Percentiles rank a stretch among this genome's conserved stretches.
phyloP scores from a whole-genome alignment of 208 protist genomes.

The Naegleria lovaniensis region DNA sequence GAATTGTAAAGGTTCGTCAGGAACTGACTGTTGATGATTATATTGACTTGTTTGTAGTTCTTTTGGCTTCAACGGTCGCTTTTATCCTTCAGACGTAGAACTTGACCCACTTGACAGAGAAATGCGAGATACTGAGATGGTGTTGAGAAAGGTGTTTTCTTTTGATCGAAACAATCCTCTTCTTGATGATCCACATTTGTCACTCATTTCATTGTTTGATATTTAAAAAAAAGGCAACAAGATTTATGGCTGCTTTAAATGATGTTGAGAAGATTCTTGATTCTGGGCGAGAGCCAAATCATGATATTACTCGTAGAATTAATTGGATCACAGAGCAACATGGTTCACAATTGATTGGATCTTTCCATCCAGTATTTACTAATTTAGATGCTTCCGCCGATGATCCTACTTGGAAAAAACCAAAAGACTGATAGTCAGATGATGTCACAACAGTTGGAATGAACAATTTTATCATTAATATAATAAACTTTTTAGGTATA shows the following conservation, averaged over 20 bases:
- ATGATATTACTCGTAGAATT: neutral
- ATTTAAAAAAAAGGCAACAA: too few relatives aligned
- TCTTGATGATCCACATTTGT: too few relatives aligned
- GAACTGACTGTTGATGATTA: too few relatives aligned
- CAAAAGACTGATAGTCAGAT: too few relatives aligned
- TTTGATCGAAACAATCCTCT: neutral
- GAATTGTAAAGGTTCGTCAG: too few relatives aligned
- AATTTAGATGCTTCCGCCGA: neutral
- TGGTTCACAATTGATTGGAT: neutral
- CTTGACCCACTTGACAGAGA: neutral
- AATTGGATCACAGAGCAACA: neutral
- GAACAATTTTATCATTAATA: too few relatives aligned
- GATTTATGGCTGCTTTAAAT: neutral
- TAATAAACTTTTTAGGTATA: too few relatives aligned
- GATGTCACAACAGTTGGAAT: too few relatives aligned
- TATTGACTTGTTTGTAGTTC: too few relatives aligned
- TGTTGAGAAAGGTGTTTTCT: neutral
- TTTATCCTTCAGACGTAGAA: too few relatives aligned
- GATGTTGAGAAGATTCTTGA: neutral
- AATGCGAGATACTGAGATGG: neutral
- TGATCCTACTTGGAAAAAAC: neutral
- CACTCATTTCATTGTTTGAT: too few relatives aligned
- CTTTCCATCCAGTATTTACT: neutral
- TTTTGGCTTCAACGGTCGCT: too few relatives aligned
- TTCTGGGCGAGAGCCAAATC: neutral